phyloP scores from a whole-genome alignment of 2,329 filamentous ascomycete species.

The Aspergillus pseudoglaucus region DNA sequence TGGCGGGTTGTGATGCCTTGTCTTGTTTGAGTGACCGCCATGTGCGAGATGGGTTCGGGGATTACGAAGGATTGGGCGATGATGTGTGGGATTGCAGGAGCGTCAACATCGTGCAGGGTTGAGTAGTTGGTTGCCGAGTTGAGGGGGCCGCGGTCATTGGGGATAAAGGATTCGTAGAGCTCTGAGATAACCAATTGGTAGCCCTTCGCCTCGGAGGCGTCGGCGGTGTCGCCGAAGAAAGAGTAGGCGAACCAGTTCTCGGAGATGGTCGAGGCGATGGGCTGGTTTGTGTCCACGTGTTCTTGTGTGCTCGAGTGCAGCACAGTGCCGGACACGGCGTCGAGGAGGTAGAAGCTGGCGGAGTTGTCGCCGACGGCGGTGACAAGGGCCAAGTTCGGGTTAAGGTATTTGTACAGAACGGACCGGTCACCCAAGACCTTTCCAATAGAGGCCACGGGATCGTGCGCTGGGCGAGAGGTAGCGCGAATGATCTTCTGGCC shows the following conservation, averaged over 20 bases:
- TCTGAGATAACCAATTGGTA: slow-evolving; percentile 83
- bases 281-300: slow-evolving; percentile 66
- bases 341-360: slow-evolving; percentile 71
- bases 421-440: slow-evolving; percentile 84
- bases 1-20: slow-evolving; percentile 86
- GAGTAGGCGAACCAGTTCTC: slow-evolving; percentile 97
- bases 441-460: slow-evolving; percentile 90
- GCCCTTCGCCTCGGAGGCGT: slow-evolving; percentile 57
- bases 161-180: slow-evolving; percentile 75
- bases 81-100: slow-evolving; percentile 62
- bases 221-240: slow-evolving; percentile 53
- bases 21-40: slow-evolving; percentile 79
- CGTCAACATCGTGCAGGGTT: slow-evolving; percentile 60
- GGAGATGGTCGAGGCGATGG: slow-evolving; percentile 70
- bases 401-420: slow-evolving; percentile 97
- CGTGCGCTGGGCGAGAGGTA: slow-evolving; percentile 63
- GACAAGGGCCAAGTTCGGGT: slow-evolving; percentile 74
- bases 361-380: slow-evolving; percentile 59
- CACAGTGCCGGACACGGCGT: slow-evolving; percentile 77
- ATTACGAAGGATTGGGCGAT: slow-evolving; percentile 76
- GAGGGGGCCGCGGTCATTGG: slow-evolving; percentile 79
- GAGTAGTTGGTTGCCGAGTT: slow-evolving; percentile 67
- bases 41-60: slow-evolving; percentile 66
- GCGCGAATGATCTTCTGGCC: slow-evolving; percentile 64
- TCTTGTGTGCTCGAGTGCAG: slow-evolving; percentile 64